These are phyloP conservation scores for Emmonsiellopsis sp. DNA, from an alignment of 2,329 filamentous ascomycete genomes.

Conservation along the genomic window DNA sequence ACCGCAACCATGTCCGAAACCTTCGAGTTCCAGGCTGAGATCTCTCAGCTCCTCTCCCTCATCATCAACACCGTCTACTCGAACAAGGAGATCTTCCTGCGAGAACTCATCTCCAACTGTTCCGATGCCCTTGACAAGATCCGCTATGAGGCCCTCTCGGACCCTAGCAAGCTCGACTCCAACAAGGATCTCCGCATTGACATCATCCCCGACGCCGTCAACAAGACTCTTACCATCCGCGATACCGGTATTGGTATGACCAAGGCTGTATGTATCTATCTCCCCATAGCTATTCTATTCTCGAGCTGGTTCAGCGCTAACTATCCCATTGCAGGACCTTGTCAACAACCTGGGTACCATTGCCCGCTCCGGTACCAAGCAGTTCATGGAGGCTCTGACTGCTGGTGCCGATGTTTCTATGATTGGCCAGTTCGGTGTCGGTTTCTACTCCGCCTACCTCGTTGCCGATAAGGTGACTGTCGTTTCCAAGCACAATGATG, in stretches of 20 bases:
- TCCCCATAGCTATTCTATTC: neutral
- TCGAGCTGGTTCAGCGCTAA: slow-evolving; percentile 1
- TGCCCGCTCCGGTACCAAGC: slow-evolving; percentile 97
- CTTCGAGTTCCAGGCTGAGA: slow-evolving; percentile 99
- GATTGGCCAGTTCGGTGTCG: slow-evolving; percentile 99
- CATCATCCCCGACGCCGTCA: slow-evolving; percentile 95
- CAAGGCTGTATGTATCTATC: slow-evolving; percentile 72
- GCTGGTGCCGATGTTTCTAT: slow-evolving; percentile 99
- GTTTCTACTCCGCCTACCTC: slow-evolving; percentile 99
- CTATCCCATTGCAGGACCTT: slow-evolving; percentile 56
- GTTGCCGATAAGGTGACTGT: slow-evolving; percentile 95
- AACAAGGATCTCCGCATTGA: slow-evolving; percentile 98
- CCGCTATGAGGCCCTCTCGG: slow-evolving; percentile 94
- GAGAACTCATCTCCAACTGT: slow-evolving; percentile 96
- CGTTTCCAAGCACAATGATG: slow-evolving; percentile 98
- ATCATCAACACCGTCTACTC: slow-evolving; percentile 99
- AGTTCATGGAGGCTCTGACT: slow-evolving; percentile 99
- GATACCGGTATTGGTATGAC: slow-evolving; percentile 99
- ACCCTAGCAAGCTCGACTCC: slow-evolving; percentile 92
- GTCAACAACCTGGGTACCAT: slow-evolving; percentile 99
- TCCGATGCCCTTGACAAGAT: slow-evolving; percentile 99
- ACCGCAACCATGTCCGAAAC: slow-evolving; percentile 72
- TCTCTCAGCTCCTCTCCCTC: slow-evolving; percentile 98
- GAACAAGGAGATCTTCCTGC: slow-evolving; percentile 99
- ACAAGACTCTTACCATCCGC: slow-evolving; percentile 93